phyloP scores from a whole-genome alignment of 192 early-diverging fungal genomes.

The Podila horticola region DNA sequence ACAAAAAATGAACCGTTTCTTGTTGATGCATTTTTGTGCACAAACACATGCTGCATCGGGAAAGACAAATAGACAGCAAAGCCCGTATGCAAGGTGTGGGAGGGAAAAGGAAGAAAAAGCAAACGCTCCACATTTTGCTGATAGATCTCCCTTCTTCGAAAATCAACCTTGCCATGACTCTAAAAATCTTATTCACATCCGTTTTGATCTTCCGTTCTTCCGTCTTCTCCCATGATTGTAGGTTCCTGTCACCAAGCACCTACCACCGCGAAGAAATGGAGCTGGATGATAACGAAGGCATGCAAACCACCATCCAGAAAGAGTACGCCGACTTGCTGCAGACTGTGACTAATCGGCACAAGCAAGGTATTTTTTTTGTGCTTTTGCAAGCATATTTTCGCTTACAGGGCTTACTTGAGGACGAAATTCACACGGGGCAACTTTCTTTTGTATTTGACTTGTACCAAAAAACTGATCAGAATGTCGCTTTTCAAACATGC shows the following conservation, averaged over 20 bases:
- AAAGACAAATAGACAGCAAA: no score
- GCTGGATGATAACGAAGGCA: slow-evolving; percentile 25
- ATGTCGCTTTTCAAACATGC: no score
- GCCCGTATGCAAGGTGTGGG: no score
- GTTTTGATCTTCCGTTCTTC: background rate
- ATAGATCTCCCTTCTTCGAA: no score
- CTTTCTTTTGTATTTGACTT: background rate
- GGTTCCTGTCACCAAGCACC: slow-evolving; percentile 30
- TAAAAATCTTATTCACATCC: no score
- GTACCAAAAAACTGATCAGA: no score
- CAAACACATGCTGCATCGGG: no score
- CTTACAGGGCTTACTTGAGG: slow-evolving; percentile 4
- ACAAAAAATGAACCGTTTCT: background rate
- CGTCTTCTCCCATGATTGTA: background rate
- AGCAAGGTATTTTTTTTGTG: slow-evolving; percentile 28
- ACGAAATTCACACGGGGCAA: background rate
- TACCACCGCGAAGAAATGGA: slow-evolving; percentile 20
- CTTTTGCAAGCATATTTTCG: slow-evolving; percentile 4
- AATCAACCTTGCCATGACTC: no score
- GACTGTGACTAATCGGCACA: slow-evolving; percentile 42
- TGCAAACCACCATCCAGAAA: slow-evolving; percentile 12
- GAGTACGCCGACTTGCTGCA: slow-evolving; percentile 46
- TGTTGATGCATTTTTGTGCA: no score
- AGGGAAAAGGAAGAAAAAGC: no score
- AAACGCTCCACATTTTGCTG: no score